Evolutionary conservation across 2,329 filamentous ascomycete genomes (phyloP).

Genomic region (Botrytis medusae): DNA sequence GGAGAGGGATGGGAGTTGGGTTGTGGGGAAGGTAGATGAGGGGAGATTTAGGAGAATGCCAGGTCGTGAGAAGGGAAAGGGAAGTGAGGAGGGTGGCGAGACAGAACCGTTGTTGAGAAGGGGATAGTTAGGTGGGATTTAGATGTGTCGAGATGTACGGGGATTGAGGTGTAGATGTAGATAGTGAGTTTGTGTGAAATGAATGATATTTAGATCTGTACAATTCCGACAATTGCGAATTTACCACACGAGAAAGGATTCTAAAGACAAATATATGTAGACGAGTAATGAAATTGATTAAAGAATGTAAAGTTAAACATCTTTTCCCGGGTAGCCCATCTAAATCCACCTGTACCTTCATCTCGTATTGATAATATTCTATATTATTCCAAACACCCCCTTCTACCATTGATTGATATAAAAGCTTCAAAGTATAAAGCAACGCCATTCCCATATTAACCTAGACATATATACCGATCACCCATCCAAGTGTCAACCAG

Average conservation of each 20-base stretch:
- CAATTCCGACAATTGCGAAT: background rate
- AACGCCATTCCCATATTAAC: conserved; percentile 14
- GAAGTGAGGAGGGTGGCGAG: conserved; percentile 17
- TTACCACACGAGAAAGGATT: background rate
- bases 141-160: background rate
- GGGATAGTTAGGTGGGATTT: background rate
- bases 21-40: conserved; percentile 51
- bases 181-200: background rate
- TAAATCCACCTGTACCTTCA: background rate
- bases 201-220: background rate
- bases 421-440: background rate
- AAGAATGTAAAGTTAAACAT: background rate
- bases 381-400: background rate
- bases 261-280: background rate
- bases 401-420: background rate
- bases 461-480: background rate
- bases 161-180: background rate
- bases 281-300: background rate
- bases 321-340: background rate
- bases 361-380: background rate
- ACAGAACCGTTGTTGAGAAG: conserved; percentile 28
- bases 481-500: too few species aligned
- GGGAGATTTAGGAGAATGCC: conserved; percentile 47
- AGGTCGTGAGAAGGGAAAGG: conserved; percentile 21
- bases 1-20: conserved; percentile 51